These are phyloP conservation scores for Dujonia santamariae DNA, from an alignment of 1,139 yeast species.

Conservation along the genomic window DNA sequence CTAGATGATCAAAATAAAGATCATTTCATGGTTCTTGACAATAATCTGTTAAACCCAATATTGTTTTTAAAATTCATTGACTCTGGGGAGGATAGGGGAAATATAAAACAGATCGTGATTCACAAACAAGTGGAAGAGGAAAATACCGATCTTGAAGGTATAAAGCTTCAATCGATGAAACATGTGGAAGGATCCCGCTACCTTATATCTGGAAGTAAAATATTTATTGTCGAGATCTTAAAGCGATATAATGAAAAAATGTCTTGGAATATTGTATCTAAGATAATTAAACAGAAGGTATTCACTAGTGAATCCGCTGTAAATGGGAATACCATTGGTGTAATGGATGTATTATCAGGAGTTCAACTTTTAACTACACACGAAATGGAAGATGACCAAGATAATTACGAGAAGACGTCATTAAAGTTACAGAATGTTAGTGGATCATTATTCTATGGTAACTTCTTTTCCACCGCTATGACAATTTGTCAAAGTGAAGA, in stretches of 20 bases:
- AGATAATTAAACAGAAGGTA: conserved; percentile 1
- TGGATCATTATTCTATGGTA: too few relatives aligned
- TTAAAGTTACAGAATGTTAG: too few relatives aligned
- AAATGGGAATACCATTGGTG: conserved; percentile 6
- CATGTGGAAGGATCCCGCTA: background rate
- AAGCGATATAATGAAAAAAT: background rate
- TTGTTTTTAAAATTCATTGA: background rate
- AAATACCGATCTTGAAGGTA: background rate
- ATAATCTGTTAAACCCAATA: background rate
- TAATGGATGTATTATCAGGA: conserved; percentile 7
- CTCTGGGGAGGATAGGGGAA: background rate
- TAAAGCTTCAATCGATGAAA: conserved; percentile 4
- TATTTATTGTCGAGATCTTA: conserved; percentile 1
- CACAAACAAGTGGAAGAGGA: background rate
- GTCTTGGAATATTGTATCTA: conserved; percentile 3
- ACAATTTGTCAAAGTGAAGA: too few relatives aligned
- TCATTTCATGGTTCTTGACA: conserved; percentile 8
- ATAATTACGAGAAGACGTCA: too few relatives aligned
- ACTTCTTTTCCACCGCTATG: too few relatives aligned
- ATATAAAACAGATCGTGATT: background rate
- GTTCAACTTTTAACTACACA: background rate
- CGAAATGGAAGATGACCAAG: background rate
- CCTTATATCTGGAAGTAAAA: conserved; percentile 2
- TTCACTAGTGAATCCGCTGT: conserved; percentile 5
- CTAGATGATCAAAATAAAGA: background rate